Percentiles rank a stretch among this genome's conserved stretches.
phyloP scores from a whole-genome alignment of 805 yeast genomes.

The Cephaloascus albidus region DNA sequence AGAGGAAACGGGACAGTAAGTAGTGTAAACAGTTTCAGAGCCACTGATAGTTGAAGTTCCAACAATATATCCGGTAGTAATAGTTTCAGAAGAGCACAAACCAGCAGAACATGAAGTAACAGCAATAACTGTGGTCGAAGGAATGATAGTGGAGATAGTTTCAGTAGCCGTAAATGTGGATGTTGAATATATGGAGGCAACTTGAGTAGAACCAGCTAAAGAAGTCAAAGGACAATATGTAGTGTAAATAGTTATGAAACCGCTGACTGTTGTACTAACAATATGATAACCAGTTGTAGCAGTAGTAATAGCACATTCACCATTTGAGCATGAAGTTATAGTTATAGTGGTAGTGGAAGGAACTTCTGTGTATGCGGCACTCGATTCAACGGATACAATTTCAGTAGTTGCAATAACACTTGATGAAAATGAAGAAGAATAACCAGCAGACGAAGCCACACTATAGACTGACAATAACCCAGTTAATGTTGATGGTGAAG shows the following conservation, averaged over 20 bases:
- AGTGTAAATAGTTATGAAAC: neutral
- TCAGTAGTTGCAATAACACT: neutral
- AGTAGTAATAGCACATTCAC: neutral
- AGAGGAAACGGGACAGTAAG: slow-evolving; percentile 13
- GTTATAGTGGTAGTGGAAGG: neutral
- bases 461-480: too few species aligned
- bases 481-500: too few species aligned
- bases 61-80: neutral
- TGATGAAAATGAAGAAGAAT: too few species aligned
- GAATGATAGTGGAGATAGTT: neutral
- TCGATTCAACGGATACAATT: neutral
- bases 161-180: neutral
- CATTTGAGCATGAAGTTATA: neutral
- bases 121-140: neutral
- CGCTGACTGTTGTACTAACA: neutral
- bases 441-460: too few species aligned
- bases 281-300: neutral
- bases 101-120: neutral
- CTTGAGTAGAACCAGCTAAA: too few species aligned
- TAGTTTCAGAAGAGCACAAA: neutral
- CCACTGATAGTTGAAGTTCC: slow-evolving; percentile 14
- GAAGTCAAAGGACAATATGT: neutral
- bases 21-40: slow-evolving; percentile 16
- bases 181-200: too few species aligned
- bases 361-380: too few species aligned